phyloP scores from a whole-genome alignment of 371 early-diverging fungal genomes.

The Mortierella sp. region DNA sequence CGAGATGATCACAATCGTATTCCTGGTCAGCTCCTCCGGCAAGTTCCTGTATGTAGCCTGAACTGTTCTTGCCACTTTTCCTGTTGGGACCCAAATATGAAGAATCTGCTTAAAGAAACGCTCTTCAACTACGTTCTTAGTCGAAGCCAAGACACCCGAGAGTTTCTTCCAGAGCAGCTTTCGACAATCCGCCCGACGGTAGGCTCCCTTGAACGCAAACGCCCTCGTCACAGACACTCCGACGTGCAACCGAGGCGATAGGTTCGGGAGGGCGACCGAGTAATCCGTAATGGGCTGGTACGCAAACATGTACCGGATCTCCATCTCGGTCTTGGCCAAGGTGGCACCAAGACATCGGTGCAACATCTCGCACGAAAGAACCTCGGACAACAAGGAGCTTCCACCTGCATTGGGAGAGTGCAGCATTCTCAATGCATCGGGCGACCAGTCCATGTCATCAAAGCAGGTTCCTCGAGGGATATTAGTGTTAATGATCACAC shows the following conservation, averaged over 20 bases:
- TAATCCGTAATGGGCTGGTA: constrained; percentile 68
- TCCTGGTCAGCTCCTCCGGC: constrained; percentile 35
- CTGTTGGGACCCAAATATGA: constrained; percentile 67
- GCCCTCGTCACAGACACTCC: constrained; percentile 71
- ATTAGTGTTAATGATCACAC: constrained; percentile 48
- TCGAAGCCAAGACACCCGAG: constrained; percentile 54
- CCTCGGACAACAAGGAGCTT: constrained; percentile 60
- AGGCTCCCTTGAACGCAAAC: constrained; percentile 55
- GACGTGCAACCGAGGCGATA: constrained; percentile 36
- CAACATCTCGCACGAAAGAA: constrained; percentile 62
- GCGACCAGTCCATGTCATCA: constrained; percentile 44
- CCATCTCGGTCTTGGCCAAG: constrained; percentile 65
- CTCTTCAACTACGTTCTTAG: constrained; percentile 50
- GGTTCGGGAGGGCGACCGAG: constrained; percentile 49
- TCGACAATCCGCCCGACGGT: constrained; percentile 55
- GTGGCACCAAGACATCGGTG: constrained; percentile 59
- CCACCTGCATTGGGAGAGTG: constrained; percentile 66
- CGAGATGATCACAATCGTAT: constrained; percentile 55
- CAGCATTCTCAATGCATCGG: constrained; percentile 47
- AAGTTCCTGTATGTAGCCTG: constrained; percentile 49
- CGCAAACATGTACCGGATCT: constrained; percentile 55
- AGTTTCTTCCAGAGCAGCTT: constrained; percentile 61
- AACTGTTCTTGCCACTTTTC: constrained; percentile 55
- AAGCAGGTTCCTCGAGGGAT: constrained; percentile 30
- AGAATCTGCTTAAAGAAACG: constrained; percentile 62